Conservation (phyloP, 2,329 filamentous ascomycete genomes). For the Neodidymelliopsis sp. region DNA sequence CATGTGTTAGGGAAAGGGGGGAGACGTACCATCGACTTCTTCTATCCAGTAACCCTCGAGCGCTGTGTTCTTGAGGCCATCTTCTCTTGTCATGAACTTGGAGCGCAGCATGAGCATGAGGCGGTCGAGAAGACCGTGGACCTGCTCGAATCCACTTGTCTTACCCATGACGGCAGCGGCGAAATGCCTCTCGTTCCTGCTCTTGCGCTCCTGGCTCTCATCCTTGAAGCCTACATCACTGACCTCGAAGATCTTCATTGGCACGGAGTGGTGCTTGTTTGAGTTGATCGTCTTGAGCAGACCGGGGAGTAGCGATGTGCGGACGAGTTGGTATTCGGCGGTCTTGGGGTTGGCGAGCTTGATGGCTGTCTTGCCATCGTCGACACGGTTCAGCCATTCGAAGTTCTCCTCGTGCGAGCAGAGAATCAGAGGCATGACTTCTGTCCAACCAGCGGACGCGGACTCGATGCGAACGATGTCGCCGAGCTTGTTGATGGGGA, state of each 20-base stretch:
- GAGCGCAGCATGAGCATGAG: constrained; percentile 90
- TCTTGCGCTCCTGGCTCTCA: constrained; percentile 78
- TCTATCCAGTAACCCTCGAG: constrained; percentile 89
- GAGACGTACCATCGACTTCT: constrained; percentile 76
- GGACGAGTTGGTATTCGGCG: constrained; percentile 89
- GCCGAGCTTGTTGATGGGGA: constrained; percentile 91
- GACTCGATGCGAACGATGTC: constrained; percentile 90
- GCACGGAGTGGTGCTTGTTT: constrained; percentile 87
- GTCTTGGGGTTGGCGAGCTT: constrained; percentile 93
- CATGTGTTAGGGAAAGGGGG: neutral
- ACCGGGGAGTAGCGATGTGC: constrained; percentile 84
- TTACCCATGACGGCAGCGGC: constrained; percentile 96
- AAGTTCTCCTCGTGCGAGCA: constrained; percentile 99
- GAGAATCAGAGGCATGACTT: constrained; percentile 94
- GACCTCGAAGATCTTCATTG: constrained; percentile 92
- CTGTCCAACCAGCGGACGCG: constrained; percentile 93
- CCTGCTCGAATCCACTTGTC: constrained; percentile 91
- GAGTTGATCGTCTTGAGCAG: constrained; percentile 92
- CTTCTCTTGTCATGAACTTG: constrained; percentile 78
- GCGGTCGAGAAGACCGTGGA: constrained; percentile 92
- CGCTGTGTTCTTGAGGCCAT: constrained; percentile 65
- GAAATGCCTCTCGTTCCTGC: constrained; percentile 90
- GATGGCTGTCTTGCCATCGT: constrained; percentile 83
- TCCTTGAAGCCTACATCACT: constrained; percentile 95
- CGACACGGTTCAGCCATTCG: constrained; percentile 87